These are phyloP conservation scores for Aschersonia sp. DNA, from an alignment of 2,329 filamentous ascomycete genomes.

Conservation along the genomic window DNA sequence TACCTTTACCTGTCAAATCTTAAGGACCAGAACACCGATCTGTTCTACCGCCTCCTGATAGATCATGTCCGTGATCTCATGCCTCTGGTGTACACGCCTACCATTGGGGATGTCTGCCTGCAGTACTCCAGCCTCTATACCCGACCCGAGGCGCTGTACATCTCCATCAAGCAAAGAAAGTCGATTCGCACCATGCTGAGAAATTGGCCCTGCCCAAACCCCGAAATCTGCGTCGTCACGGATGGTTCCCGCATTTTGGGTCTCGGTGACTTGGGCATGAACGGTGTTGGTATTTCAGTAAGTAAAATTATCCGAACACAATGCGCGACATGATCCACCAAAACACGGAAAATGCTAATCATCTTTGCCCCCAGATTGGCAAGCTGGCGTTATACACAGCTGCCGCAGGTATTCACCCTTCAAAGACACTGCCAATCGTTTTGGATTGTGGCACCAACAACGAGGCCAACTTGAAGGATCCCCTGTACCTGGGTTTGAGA, in stretches of 20 bases:
- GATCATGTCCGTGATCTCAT: constrained; percentile 66
- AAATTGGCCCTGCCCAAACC: constrained; percentile 83
- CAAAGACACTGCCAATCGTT: constrained; percentile 62
- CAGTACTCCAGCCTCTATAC: constrained; percentile 95
- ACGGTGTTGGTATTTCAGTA: constrained; percentile 93
- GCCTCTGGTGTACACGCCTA: constrained; percentile 76
- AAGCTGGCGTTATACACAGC: constrained; percentile 92
- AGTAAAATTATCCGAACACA: constrained; percentile 16
- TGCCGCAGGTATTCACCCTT: constrained; percentile 86
- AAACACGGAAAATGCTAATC: background rate
- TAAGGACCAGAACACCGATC: constrained; percentile 61
- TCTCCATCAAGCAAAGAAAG: constrained; percentile 87
- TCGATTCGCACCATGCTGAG: constrained; percentile 76
- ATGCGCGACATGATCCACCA: background rate
- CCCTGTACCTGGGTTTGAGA: constrained; percentile 80
- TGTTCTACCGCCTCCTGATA: constrained; percentile 72
- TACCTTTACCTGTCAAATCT: constrained; percentile 69
- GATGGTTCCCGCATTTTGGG: constrained; percentile 89
- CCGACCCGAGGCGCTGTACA: constrained; percentile 87
- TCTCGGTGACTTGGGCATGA: constrained; percentile 87
- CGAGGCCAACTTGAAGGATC: constrained; percentile 50
- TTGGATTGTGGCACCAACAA: constrained; percentile 54
- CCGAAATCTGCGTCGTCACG: constrained; percentile 93
- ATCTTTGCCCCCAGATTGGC: constrained; percentile 45
- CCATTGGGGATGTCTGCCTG: constrained; percentile 89